Evolutionary conservation across 768 basidiomycete genomes (phyloP), one percentile per base, ranked within the genome.

Genomic region (Lactifluus pinguis): DNA sequence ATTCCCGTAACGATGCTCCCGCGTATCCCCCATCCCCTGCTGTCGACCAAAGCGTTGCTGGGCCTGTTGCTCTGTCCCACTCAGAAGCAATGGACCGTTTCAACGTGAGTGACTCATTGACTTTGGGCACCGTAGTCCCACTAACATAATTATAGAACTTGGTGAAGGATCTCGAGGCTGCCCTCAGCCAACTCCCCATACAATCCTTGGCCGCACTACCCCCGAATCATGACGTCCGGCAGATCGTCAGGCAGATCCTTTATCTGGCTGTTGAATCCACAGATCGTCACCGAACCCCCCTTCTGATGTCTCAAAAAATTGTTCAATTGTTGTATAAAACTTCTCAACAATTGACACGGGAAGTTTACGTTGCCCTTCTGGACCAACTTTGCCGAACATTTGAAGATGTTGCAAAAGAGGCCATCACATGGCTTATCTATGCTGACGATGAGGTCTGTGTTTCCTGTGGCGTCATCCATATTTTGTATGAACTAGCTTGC

Each of bases 311-410:
- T 0, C 95, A 99, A 74, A 95, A 97, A 75, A 89, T 95, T 57
- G 95, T 98, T 4, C 95, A 97, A 71, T 78, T 94, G 38, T 74
- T 99, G 60, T 99, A 94, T 78, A 95, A 95, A 77, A 90, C 90
- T 1, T 79, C 82, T 4, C 84, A 84, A 3, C 85, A 89, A 65
- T 79, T 99, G 58, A 93, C 90, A 0, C 83, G 95, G 55, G 95
- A 99, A 71, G 87, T 97, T 10, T 99, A 93, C 71, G 94, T 93
- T 42, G 83, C 86, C 48, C 76, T 99, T 49, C 76, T 99, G 14
- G 89, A 94, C 60, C 87, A 92, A 63, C 76, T 99, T 45, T 98
- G 97, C 71, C 84, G 86, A 63, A 77, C 85, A 15, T 95, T 93
- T 64, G 86, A 91, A 66, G 92, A 95, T 65, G 95, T 98, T 49